Evolutionary conservation across 106 monocot genomes (phyloP).

Genomic region (Xerophyta viscosa): DNA sequence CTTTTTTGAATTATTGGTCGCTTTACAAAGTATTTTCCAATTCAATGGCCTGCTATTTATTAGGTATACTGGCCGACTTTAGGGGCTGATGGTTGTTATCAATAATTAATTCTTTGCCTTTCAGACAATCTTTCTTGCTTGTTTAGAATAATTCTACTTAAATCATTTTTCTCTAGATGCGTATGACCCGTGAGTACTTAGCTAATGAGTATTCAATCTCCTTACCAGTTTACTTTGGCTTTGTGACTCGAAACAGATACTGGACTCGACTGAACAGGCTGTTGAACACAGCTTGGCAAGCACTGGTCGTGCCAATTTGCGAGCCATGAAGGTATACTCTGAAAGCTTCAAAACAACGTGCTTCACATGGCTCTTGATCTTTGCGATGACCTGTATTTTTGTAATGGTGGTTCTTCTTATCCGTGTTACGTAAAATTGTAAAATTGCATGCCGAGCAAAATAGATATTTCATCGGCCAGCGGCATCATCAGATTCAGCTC

Average conservation of each 20-base stretch:
- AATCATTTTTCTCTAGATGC: not conserved
- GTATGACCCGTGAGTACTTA: too few species aligned
- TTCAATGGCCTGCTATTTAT: not conserved
- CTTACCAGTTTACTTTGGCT: not conserved
- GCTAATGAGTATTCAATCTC: too few species aligned
- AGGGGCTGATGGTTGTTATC: too few species aligned
- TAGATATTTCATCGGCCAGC: too few species aligned
- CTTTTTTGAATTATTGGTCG: not conserved
- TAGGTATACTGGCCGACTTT: not conserved
- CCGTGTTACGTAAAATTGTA: slow-evolving; percentile 62
- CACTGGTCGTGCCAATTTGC: slow-evolving; percentile 57
- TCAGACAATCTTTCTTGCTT: too few species aligned
- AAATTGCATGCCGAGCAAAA: too few species aligned
- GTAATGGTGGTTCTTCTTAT: slow-evolving; percentile 24
- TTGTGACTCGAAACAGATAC: slow-evolving; percentile 30
- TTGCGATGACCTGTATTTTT: too few species aligned
- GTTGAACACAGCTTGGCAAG: slow-evolving; percentile 88
- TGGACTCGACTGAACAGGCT: slow-evolving; percentile 84
- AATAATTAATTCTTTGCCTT: too few species aligned
- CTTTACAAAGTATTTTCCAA: not conserved
- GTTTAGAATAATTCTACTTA: too few species aligned
- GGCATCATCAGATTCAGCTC: too few species aligned
- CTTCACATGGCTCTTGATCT: too few species aligned
- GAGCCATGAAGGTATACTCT: slow-evolving; percentile 65
- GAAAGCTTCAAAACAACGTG: slow-evolving; percentile 31